Conservation (phyloP, 225 moss, liverwort and hornwort species). For the Takakia lepidozioides region DNA sequence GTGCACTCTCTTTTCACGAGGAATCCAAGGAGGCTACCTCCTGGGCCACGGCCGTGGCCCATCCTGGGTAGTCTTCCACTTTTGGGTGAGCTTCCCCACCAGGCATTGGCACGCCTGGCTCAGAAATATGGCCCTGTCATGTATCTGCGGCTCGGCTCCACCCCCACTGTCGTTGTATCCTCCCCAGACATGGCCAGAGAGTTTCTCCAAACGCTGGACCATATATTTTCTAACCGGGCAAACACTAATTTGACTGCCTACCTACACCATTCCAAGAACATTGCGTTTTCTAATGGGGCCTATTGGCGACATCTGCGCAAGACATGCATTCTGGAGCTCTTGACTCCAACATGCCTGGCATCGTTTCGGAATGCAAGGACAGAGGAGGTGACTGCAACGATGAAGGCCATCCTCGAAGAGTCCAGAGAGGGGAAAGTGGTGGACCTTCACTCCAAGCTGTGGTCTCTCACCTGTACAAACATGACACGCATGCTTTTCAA, state of each 20-base stretch:
- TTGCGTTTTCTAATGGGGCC: slow-evolving; percentile 14
- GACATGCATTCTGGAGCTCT: slow-evolving; percentile 22
- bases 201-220: slow-evolving; percentile 20
- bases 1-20: no score
- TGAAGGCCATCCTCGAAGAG: slow-evolving; percentile 10
- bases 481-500: no score
- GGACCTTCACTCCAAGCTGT: slow-evolving; percentile 19
- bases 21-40: no score
- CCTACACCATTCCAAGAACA: slow-evolving; percentile 16
- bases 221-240: slow-evolving; percentile 11
- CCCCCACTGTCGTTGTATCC: slow-evolving; percentile 30
- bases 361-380: slow-evolving; percentile 16
- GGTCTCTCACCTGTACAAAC: no score
- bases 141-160: slow-evolving; percentile 16
- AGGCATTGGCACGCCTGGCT: neutral
- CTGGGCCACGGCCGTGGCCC: no score
- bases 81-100: no score
- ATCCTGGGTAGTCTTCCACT: no score
- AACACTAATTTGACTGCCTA: slow-evolving; percentile 16
- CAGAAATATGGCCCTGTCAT: neutral
- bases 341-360: slow-evolving; percentile 17
- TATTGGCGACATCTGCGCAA: slow-evolving; percentile 29
- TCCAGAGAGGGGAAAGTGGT: slow-evolving; percentile 10
- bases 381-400: slow-evolving; percentile 30
- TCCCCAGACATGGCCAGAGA: slow-evolving; percentile 23